These are phyloP conservation scores for Lasiosphaeria ovina DNA, from an alignment of 495 filamentous ascomycete species.

Conservation along the genomic window DNA sequence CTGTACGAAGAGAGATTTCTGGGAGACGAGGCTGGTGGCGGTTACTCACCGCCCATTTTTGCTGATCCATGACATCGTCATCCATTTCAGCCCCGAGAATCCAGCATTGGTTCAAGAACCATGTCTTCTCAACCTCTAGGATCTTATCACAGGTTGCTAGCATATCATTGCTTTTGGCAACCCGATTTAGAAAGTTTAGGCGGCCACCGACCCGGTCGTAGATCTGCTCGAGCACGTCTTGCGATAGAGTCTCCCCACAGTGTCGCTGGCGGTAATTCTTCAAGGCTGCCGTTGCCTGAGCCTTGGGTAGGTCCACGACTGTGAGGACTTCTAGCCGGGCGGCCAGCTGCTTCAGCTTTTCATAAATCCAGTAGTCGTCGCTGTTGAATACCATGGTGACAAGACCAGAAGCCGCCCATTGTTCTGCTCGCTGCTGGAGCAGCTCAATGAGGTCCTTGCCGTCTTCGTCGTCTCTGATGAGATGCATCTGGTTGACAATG, in stretches of 20 bases:
- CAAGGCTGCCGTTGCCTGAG: constrained; percentile 71
- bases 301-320: constrained; percentile 75
- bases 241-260: constrained; percentile 54
- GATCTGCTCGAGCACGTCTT: constrained; percentile 64
- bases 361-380: constrained; percentile 98
- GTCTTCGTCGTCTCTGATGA: constrained; percentile 86
- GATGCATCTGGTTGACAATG: constrained; percentile 87
- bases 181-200: constrained; percentile 77
- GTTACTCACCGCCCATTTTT: constrained; percentile 81
- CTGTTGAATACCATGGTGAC: constrained; percentile 89
- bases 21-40: background rate
- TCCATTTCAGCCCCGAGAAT: constrained; percentile 93
- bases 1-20: background rate
- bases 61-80: constrained; percentile 98
- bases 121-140: constrained; percentile 78
- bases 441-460: constrained; percentile 90
- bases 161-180: constrained; percentile 80
- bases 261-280: constrained; percentile 71
- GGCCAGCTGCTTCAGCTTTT: constrained; percentile 83
- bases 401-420: constrained; percentile 87
- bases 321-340: constrained; percentile 89
- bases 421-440: constrained; percentile 91
- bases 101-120: constrained; percentile 94
- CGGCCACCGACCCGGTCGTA: constrained; percentile 86
- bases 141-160: constrained; percentile 74